Evolutionary conservation across 768 basidiomycete species (phyloP), one percentile per base, ranked within the genome.

Genomic region (Chlorophyllum brunneum): DNA sequence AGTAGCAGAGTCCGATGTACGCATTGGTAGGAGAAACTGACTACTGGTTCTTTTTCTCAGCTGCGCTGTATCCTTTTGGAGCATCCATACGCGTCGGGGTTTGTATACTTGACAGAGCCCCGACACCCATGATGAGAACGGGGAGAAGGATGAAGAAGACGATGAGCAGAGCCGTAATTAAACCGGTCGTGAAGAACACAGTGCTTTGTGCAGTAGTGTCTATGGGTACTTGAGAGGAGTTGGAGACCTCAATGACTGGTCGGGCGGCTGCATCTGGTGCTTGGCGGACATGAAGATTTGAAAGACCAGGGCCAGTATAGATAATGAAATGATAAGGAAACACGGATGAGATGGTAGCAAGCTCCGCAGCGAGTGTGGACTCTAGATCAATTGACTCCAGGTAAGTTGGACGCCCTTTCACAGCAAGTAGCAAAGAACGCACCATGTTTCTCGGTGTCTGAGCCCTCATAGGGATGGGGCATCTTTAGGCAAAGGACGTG

Each of bases 11-110:
- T 31, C 15, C 4, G 9, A 9, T 13, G n/a, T n/a, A n/a, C n/a
- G n/a, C n/a, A n/a, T n/a, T n/a, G n/a, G n/a, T n/a, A n/a, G n/a
- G n/a, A n/a, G 26, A 33, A 50, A 11, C 4, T 22, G 24, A 40
- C 38, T 76, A 90, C 72, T 91, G 87, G 58, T 71, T 82, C 78
- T 92, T 92, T 74, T 76, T 89, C 64, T 88, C 87, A 44, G 74
- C 72, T 4, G 86, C 82, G 60, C 68, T 82, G 61, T 78, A 88
- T 5, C 80, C 79, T 66, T 83, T 88, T 15, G 85, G 81, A 7
- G 75, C 68, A 53, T 86, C 85, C 31, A 77, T 75, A 30, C 81
- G 73, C 41, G 85, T 59, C 1, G 88, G 82, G 40, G 79, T 83
- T 63, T 90, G 86, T 54, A 92, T 88, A 59, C 85, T 84, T 18